phyloP scores from a whole-genome alignment of 768 basidiomycete species.

The Paxillus involutus region DNA sequence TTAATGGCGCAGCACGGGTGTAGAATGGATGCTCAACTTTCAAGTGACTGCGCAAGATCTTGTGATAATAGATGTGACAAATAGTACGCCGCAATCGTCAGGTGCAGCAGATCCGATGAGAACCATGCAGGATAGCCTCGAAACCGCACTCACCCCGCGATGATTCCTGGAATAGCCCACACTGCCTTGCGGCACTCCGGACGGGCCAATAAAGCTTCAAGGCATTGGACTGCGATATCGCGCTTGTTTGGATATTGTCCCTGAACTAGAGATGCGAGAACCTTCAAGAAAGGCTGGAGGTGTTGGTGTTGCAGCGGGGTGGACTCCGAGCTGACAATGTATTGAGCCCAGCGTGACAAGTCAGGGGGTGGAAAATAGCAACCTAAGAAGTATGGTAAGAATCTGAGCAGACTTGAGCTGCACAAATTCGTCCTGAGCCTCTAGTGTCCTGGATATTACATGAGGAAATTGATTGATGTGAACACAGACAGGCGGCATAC shows the following conservation, averaged over 20 bases:
- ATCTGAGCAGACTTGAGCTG: conserved; percentile 89
- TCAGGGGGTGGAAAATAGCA: conserved; percentile 13
- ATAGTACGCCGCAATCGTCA: no score
- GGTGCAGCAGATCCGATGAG: not conserved
- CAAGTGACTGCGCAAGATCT: no score
- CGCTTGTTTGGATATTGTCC: conserved; percentile 64
- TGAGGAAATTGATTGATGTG: conserved; percentile 3
- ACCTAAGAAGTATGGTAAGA: conserved; percentile 83
- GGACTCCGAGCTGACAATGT: conserved; percentile 44
- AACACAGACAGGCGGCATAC: conserved; percentile 36
- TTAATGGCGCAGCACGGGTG: no score
- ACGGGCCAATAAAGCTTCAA: conserved; percentile 82
- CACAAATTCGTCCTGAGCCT: conserved; percentile 92
- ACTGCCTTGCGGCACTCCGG: conserved; percentile 77
- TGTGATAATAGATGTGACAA: no score
- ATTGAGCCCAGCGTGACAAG: conserved; percentile 2
- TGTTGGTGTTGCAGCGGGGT: conserved; percentile 49
- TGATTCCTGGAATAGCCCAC: conserved; percentile 72
- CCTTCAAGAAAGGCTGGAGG: conserved; percentile 58
- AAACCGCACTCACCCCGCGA: conserved; percentile 52
- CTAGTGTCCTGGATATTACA: conserved; percentile 56
- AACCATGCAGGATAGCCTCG: not conserved
- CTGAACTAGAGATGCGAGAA: conserved; percentile 61
- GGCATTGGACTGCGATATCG: conserved; percentile 89
- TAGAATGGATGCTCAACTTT: no score